Conservation (phyloP, 306 rosid genomes). For the Quercus suber region DNA sequence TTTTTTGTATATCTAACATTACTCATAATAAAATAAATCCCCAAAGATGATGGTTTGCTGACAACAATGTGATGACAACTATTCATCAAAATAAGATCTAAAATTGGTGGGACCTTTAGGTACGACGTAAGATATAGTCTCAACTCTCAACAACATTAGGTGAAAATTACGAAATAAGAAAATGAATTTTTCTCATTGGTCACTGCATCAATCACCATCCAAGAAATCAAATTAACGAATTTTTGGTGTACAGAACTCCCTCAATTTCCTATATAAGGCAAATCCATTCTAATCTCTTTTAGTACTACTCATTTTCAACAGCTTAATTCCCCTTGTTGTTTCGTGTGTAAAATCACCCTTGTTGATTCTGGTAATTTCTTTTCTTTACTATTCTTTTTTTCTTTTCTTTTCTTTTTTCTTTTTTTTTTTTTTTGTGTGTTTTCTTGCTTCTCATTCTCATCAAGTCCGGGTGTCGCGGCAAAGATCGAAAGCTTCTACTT, state of each 20-base stretch:
- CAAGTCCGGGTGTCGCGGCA: background rate
- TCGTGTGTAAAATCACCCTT: background rate
- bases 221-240: too few relatives aligned
- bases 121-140: background rate
- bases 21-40: accelerated
- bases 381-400: too few relatives aligned
- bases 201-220: too few relatives aligned
- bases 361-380: background rate
- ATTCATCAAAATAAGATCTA: background rate
- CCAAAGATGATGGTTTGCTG: conserved; percentile 19
- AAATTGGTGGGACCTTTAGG: conserved; percentile 15
- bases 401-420: background rate
- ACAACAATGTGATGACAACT: conserved; percentile 6
- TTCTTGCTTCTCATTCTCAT: background rate
- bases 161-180: background rate
- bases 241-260: too few relatives aligned
- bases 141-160: conserved; percentile 12
- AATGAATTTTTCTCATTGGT: too few relatives aligned
- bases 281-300: background rate
- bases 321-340: background rate
- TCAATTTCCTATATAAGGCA: background rate
- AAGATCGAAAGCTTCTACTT: too few relatives aligned
- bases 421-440: too few relatives aligned
- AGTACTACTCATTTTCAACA: background rate
- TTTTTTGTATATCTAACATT: too few relatives aligned